Conservation (phyloP, 2,329 filamentous ascomycete genomes). For the Tolypocladium amazonense region DNA sequence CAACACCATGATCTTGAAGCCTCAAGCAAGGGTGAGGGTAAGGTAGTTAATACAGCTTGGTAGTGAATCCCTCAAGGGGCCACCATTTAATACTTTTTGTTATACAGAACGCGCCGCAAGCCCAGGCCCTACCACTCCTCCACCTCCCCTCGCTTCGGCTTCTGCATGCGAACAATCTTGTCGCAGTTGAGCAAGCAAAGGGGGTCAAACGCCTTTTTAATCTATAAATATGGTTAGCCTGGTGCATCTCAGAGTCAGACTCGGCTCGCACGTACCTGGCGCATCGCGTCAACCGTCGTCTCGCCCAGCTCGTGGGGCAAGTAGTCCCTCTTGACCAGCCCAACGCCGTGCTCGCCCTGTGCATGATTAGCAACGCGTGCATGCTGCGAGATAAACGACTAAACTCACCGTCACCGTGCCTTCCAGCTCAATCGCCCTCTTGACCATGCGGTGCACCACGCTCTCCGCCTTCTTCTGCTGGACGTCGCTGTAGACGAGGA, state of each 20-base stretch:
- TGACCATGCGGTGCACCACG: constrained; percentile 75
- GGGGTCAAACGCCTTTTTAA: constrained; percentile 74
- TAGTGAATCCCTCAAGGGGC: not conserved
- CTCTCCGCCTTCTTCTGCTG: constrained; percentile 57
- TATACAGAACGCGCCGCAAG: not conserved
- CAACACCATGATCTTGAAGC: not conserved
- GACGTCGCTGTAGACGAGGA: constrained; percentile 50
- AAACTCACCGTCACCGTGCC: constrained; percentile 61
- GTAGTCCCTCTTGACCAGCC: constrained; percentile 77
- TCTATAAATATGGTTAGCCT: constrained; percentile 28
- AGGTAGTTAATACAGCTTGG: not conserved
- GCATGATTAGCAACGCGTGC: constrained; percentile 3
- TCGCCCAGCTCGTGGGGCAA: constrained; percentile 67
- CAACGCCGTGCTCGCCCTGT: constrained; percentile 72
- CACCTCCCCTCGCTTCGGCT: constrained; percentile 30
- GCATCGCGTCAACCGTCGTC: constrained; percentile 70
- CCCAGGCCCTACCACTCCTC: constrained; percentile 26
- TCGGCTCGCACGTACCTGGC: constrained; percentile 46
- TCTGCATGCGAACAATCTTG: constrained; percentile 54
- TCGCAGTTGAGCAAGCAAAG: constrained; percentile 59
- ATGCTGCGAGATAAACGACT: not conserved
- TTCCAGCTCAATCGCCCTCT: constrained; percentile 74
- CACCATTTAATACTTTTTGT: not conserved
- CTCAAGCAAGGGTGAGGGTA: not conserved
- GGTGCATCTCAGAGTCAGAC: rapidly evolving